phyloP scores from a whole-genome alignment of 352 stramenopile species.

The Pilasporangium apinafurcum region DNA sequence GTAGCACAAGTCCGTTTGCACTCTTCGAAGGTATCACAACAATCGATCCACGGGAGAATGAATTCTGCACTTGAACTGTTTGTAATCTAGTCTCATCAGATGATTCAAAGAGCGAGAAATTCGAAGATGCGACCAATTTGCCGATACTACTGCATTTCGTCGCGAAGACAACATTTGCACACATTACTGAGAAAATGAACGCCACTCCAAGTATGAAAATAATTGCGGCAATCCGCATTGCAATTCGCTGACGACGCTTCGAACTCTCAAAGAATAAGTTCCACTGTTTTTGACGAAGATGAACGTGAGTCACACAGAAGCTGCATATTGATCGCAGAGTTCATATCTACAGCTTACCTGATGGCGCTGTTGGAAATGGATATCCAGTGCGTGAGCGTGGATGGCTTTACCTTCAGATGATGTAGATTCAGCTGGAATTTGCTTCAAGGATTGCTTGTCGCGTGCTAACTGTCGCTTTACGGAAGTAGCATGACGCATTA shows the following conservation, averaged over 20 bases:
- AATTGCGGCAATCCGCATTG: constrained; percentile 44
- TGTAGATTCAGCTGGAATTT: constrained; percentile 1
- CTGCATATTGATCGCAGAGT: constrained; percentile 1
- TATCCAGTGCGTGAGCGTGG: neutral
- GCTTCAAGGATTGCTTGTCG: constrained; percentile 42
- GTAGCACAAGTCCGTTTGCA: constrained; percentile 15
- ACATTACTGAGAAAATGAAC: constrained; percentile 51
- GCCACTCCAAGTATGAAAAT: constrained; percentile 36
- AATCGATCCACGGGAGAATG: constrained; percentile 36
- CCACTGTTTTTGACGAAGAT: no score
- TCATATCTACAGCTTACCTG: constrained; percentile 5
- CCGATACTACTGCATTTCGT: constrained; percentile 65
- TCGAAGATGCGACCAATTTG: constrained; percentile 33
- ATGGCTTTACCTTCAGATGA: neutral
- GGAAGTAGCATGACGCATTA: constrained; percentile 43
- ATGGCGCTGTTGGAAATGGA: constrained; percentile 3
- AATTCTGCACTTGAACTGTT: constrained; percentile 23
- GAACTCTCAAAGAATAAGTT: constrained; percentile 47
- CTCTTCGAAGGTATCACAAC: constrained; percentile 11
- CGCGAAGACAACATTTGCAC: constrained; percentile 58
- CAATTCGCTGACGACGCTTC: constrained; percentile 53
- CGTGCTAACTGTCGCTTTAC: constrained; percentile 53
- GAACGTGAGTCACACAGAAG: no score
- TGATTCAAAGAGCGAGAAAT: constrained; percentile 26
- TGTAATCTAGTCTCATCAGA: constrained; percentile 3